phyloP scores from a whole-genome alignment of 2,329 filamentous ascomycete species.

The Neofusicoccum laricinum region DNA sequence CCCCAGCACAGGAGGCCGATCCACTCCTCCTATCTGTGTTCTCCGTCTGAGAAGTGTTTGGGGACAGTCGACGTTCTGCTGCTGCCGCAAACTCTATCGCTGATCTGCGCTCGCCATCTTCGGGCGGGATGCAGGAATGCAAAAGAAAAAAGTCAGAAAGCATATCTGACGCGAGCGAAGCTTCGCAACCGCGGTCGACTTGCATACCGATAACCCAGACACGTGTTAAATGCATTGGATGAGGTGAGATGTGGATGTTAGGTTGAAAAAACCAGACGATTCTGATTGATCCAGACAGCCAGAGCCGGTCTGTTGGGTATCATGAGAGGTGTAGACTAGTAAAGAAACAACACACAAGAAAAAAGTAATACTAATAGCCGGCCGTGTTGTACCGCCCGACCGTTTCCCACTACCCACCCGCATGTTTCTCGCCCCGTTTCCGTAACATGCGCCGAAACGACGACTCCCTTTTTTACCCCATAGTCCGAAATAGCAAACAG shows the following conservation, averaged over 20 bases:
- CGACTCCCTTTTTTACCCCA: not conserved
- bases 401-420: not conserved
- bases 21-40: too few relatives aligned
- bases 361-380: not conserved
- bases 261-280: not conserved
- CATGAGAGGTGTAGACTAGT: not conserved
- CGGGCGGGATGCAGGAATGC: not conserved
- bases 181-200: not conserved
- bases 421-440: not conserved
- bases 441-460: slow-evolving; percentile 1
- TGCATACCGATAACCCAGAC: not conserved
- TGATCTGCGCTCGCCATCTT: not conserved
- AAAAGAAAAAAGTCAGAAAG: not conserved
- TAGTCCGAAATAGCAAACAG: not conserved
- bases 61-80: too few relatives aligned
- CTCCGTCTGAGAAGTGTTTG: too few relatives aligned
- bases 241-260: not conserved
- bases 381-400: not conserved
- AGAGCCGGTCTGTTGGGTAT: slow-evolving; percentile 9
- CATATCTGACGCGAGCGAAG: not conserved
- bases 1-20: too few relatives aligned
- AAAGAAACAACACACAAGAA: not conserved
- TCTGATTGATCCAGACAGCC: not conserved
- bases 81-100: not conserved
- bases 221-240: slow-evolving; percentile 6